A percentile compares a stretch with the other conserved stretches of the same genome.
These are phyloP conservation scores for Coniella vitis DNA, from an alignment of 2,329 filamentous ascomycete genomes.

Conservation along the genomic window DNA sequence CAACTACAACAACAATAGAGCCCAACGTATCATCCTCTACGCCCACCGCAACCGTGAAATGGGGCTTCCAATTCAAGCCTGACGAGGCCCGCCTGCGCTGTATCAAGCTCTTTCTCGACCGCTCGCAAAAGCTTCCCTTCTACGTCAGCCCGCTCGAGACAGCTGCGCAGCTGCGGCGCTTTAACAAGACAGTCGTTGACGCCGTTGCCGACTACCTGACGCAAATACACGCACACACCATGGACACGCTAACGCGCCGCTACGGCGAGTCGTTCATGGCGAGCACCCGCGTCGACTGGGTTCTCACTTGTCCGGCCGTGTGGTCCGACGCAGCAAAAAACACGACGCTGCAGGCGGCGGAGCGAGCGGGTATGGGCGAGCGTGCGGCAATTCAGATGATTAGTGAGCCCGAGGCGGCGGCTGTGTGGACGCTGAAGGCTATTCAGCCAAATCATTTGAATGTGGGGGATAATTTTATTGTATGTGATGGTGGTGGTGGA, in stretches of 20 bases:
- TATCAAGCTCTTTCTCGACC: constrained; percentile 79
- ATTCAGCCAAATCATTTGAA: constrained; percentile 70
- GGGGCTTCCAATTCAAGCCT: constrained; percentile 78
- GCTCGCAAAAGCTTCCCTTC: constrained; percentile 71
- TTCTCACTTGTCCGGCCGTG: constrained; percentile 74
- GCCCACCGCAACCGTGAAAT: constrained; percentile 49
- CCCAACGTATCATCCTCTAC: too few species aligned
- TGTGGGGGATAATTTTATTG: constrained; percentile 59
- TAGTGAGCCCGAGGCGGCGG: constrained; percentile 72
- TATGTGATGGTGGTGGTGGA: constrained; percentile 57
- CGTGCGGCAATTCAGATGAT: constrained; percentile 69
- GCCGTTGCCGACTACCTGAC: constrained; percentile 75
- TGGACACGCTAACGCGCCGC: constrained; percentile 66
- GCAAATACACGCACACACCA: constrained; percentile 69
- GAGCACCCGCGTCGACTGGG: constrained; percentile 68
- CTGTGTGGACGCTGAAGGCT: constrained; percentile 72
- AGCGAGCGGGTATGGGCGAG: constrained; percentile 70
- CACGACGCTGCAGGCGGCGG: constrained; percentile 69
- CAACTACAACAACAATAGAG: too few species aligned
- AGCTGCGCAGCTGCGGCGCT: constrained; percentile 65
- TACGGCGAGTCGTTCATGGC: constrained; percentile 77
- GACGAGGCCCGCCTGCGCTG: constrained; percentile 70
- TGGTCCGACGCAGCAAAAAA: constrained; percentile 86
- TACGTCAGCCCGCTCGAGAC: constrained; percentile 75
- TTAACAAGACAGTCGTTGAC: constrained; percentile 70